A percentile compares a stretch with the other conserved stretches of the same genome.
Conservation (phyloP, 768 basidiomycete genomes). For the Trametes maxima region DNA sequence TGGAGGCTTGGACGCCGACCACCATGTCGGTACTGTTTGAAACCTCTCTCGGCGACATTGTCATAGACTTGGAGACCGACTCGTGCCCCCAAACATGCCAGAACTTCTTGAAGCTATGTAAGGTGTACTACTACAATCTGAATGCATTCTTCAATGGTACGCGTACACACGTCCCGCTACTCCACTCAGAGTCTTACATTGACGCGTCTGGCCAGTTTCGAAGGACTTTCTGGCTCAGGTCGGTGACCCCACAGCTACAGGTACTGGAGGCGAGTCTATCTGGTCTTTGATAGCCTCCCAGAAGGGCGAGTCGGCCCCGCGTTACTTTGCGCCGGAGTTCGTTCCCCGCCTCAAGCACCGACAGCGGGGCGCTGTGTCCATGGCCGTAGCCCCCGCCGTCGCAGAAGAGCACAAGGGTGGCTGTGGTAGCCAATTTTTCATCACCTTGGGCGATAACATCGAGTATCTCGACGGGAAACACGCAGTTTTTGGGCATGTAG, state of each 20-base stretch:
- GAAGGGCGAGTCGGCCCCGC: constrained; percentile 44
- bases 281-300: constrained; percentile 73
- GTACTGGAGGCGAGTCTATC: constrained; percentile 90
- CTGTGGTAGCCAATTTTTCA: constrained; percentile 95
- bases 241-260: constrained; percentile 95
- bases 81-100: constrained; percentile 88
- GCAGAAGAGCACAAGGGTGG: constrained; percentile 64
- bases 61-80: constrained; percentile 93
- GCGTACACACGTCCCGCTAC: constrained; percentile 30
- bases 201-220: constrained; percentile 60
- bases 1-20: constrained; percentile 10
- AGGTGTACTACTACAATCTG: constrained; percentile 95
- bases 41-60: constrained; percentile 95
- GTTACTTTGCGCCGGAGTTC: constrained; percentile 89
- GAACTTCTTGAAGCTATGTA: constrained; percentile 98
- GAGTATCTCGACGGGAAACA: constrained; percentile 94
- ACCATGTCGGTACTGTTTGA: constrained; percentile 94
- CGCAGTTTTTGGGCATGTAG: constrained; percentile 93
- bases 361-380: constrained; percentile 87
- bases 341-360: constrained; percentile 82
- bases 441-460: constrained; percentile 87
- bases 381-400: constrained; percentile 90
- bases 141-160: constrained; percentile 98
- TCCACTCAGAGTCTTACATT: not conserved
- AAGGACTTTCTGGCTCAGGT: constrained; percentile 96